phyloP scores from a whole-genome alignment of 768 basidiomycete genomes.

The Russula virescens region DNA sequence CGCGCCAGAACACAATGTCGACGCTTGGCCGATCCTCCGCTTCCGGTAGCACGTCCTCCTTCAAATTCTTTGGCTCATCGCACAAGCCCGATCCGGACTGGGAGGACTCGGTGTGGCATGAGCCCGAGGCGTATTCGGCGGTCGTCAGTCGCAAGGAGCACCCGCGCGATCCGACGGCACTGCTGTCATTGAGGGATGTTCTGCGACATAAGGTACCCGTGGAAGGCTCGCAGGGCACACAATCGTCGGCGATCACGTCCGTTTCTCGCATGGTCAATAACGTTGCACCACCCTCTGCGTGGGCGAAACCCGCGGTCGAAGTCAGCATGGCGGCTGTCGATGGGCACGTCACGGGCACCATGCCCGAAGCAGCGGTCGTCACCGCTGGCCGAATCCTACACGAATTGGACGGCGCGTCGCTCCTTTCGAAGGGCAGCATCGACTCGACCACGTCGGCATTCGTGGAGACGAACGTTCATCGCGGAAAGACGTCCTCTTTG shows the following conservation, averaged over 20 bases:
- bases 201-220: slow-evolving; percentile 47
- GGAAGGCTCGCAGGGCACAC: slow-evolving; percentile 28
- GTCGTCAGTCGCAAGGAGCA: slow-evolving; percentile 59
- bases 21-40: slow-evolving; percentile 27
- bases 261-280: slow-evolving; percentile 24
- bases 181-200: slow-evolving; percentile 57
- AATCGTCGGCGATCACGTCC: slow-evolving; percentile 26
- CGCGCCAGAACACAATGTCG: slow-evolving; percentile 17
- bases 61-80: slow-evolving; percentile 44
- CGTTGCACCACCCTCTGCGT: slow-evolving; percentile 35
- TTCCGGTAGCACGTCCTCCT: slow-evolving; percentile 34
- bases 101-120: slow-evolving; percentile 53
- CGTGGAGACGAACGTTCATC: slow-evolving; percentile 35
- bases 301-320: slow-evolving; percentile 55
- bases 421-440: slow-evolving; percentile 26
- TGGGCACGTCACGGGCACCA: slow-evolving; percentile 42
- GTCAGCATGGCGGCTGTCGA: slow-evolving; percentile 46
- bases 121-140: slow-evolving; percentile 54
- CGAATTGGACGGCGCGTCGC: slow-evolving; percentile 35
- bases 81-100: slow-evolving; percentile 54
- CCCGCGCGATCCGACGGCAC: slow-evolving; percentile 50
- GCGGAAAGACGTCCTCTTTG: slow-evolving; percentile 38
- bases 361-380: slow-evolving; percentile 34
- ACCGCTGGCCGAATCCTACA: slow-evolving; percentile 43
- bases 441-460: slow-evolving; percentile 27